Conservation (phyloP, 345 rosid species). For the Arabis alpina region DNA sequence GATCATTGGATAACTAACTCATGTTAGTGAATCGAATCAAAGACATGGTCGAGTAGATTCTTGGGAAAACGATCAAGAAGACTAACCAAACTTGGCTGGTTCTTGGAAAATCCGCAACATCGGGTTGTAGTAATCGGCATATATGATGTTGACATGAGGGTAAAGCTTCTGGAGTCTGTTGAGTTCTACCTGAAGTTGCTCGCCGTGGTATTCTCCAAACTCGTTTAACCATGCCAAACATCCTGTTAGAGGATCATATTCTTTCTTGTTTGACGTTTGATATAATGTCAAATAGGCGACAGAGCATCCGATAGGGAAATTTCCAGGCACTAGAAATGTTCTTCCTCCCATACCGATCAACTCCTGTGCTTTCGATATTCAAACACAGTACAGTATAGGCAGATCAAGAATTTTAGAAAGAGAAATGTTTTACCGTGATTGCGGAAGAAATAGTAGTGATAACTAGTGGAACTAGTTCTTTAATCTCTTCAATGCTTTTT, state of each 20-base stretch:
- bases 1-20: not conserved
- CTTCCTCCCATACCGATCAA: constrained; percentile 52
- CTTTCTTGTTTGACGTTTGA: constrained; percentile 35
- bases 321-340: constrained; percentile 57
- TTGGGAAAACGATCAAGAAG: not conserved
- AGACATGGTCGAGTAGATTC: not conserved
- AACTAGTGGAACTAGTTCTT: constrained; percentile 47
- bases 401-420: no score
- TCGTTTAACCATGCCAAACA: constrained; percentile 53
- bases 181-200: constrained; percentile 45
- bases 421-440: constrained; percentile 39
- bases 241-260: constrained; percentile 49
- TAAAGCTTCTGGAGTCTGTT: constrained; percentile 26
- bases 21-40: not conserved
- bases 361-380: constrained; percentile 37
- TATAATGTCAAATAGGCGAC: constrained; percentile 37
- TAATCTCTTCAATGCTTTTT: constrained; percentile 32
- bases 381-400: constrained; percentile 5
- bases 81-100: constrained; percentile 48
- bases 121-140: constrained; percentile 50
- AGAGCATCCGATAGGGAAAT: constrained; percentile 49
- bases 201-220: constrained; percentile 45
- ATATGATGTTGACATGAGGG: constrained; percentile 49
- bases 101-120: constrained; percentile 26
- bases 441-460: constrained; percentile 41